Evolutionary conservation across 495 filamentous ascomycete genomes (phyloP).

Genomic region (Cenococcum geophilum): DNA sequence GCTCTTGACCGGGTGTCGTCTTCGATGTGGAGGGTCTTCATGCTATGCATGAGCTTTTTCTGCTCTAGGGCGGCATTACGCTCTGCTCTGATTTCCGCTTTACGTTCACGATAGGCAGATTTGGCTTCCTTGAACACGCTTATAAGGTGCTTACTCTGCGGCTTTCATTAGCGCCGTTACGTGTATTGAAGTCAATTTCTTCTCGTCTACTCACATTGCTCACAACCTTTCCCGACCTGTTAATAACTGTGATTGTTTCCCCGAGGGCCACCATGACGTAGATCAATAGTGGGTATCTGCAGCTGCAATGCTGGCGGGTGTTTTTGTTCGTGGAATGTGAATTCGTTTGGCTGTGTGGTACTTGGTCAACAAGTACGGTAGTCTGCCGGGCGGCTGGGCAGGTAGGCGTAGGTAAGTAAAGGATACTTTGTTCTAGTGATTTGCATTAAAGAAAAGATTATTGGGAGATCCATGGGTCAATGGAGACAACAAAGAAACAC

Average conservation of each 20-base stretch:
- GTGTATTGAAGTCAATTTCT: background rate
- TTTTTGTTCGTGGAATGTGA: constrained; percentile 22
- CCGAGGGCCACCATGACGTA: constrained; percentile 38
- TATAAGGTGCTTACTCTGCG: constrained; percentile 79
- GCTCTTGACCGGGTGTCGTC: constrained; percentile 40
- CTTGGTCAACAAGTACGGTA: constrained; percentile 25
- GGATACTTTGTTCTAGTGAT: background rate
- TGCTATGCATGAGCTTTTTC: constrained; percentile 45
- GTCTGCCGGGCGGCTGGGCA: constrained; percentile 9
- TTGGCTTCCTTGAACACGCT: constrained; percentile 83
- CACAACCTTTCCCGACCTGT: constrained; percentile 87
- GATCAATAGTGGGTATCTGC: background rate
- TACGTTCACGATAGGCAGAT: constrained; percentile 75
- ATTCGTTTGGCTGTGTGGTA: constrained; percentile 12
- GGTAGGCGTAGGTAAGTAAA: background rate
- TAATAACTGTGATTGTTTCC: constrained; percentile 82
- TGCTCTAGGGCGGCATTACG: constrained; percentile 54
- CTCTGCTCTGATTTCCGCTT: constrained; percentile 65
- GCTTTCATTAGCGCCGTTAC: constrained; percentile 29
- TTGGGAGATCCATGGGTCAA: background rate
- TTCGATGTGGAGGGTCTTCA: constrained; percentile 47
- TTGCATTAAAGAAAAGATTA: constrained; percentile 12
- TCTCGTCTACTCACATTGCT: constrained; percentile 61
- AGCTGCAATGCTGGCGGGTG: background rate
- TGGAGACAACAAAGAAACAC: constrained; percentile 7